Percentiles rank a stretch among this genome's conserved stretches.
phyloP scores from a whole-genome alignment of 176 grass and related monocot species.

The Saccharum officinarum region DNA sequence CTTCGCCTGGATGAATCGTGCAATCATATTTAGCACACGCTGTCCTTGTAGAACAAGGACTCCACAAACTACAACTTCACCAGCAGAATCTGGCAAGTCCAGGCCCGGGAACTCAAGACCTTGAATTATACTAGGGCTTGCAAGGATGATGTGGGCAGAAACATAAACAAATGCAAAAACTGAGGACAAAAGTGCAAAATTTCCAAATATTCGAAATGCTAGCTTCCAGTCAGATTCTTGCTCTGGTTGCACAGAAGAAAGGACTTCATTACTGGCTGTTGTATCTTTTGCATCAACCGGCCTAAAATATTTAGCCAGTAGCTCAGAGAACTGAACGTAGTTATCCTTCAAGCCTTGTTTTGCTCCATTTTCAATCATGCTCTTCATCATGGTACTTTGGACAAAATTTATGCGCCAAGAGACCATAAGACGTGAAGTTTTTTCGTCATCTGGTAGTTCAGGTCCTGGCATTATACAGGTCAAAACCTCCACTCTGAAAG shows the following conservation, averaged over 20 bases:
- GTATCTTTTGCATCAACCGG: constrained; percentile 67
- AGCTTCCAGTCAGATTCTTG: constrained; percentile 74
- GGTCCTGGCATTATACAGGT: constrained; percentile 76
- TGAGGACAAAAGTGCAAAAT: constrained; percentile 74
- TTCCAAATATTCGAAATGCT: constrained; percentile 78
- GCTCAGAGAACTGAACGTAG: constrained; percentile 68
- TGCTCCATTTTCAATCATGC: constrained; percentile 87
- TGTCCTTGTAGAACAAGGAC: constrained; percentile 92
- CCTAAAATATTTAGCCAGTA: constrained; percentile 57
- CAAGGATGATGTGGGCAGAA: constrained; percentile 73
- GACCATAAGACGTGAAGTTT: constrained; percentile 60
- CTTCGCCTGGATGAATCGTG: constrained; percentile 72
- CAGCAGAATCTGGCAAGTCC: constrained; percentile 87
- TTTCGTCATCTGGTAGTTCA: constrained; percentile 56
- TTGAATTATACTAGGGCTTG: constrained; percentile 68
- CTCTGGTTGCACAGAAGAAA: constrained; percentile 70
- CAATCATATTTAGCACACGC: constrained; percentile 76
- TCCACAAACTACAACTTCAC: constrained; percentile 84
- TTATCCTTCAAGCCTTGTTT: constrained; percentile 87
- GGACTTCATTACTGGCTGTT: constrained; percentile 48
- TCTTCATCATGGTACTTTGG: constrained; percentile 98
- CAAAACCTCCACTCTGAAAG: constrained; percentile 75
- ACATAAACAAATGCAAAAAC: constrained; percentile 68
- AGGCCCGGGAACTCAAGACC: constrained; percentile 90
- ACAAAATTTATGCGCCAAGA: constrained; percentile 88